Evolutionary conservation across 2,329 filamentous ascomycete genomes (phyloP), one percentile per base, ranked within the genome.

Genomic region (Didymella exigua): DNA sequence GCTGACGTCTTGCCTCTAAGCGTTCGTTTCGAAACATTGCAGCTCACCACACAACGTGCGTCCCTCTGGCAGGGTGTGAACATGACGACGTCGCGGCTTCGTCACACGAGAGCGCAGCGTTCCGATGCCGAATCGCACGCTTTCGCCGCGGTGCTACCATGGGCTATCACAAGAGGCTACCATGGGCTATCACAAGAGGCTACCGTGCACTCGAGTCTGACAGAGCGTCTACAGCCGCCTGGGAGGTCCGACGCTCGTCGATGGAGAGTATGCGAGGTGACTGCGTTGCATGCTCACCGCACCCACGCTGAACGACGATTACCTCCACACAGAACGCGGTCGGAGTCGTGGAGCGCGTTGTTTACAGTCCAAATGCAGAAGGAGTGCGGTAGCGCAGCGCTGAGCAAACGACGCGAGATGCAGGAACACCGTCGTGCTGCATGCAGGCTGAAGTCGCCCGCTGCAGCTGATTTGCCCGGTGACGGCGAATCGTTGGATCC

Each of bases 11-110:
- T 53, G 61, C 59, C 62, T 62, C 60, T 64, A 48, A 57, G 60
- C 58, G 56, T 43, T 60, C 63, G 70, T 74, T 74, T 71, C 63
- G 63, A 74, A 73, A 73, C 69, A 60, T 60, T 56, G 55, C 55
- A 43, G 43, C 55, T 51, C 59, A 53, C 64, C 70, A 69, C 55
- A 59, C 65, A 69, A 56, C 55, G 54, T 53, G 36, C 61, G 49
- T 58, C 54, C 50, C 26, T 63, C 54, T 50, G 49, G 43, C 61
- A 49, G 34, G 30, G 45, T 46, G 66, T 65, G 60, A 63, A 53
- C 19, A 60, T 64, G 61, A 63, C 61, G 63, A 59, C 58, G 63
- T 59, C 52, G 62, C 59, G 54, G 37, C 56, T 56, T 61, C 44
- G 67, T 68, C 48, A 61, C 66, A 62, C 63, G 53, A 61, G 61